phyloP scores from a whole-genome alignment of 768 basidiomycete genomes.

The Lentinula boryana region DNA sequence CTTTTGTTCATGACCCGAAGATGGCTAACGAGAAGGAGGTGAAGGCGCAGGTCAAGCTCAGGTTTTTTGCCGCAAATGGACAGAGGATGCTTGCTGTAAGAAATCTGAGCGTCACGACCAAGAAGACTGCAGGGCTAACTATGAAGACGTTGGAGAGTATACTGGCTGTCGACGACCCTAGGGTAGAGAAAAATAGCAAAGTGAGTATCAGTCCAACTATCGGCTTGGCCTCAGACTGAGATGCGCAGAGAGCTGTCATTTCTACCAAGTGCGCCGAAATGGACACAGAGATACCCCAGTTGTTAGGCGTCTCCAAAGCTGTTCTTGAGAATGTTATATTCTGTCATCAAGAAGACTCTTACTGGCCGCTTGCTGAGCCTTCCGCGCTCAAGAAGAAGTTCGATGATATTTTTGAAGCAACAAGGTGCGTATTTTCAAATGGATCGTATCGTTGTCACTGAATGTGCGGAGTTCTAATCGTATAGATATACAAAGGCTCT shows the following conservation, averaged over 20 bases:
- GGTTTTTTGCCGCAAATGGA: slow-evolving; percentile 89
- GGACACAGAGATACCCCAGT: slow-evolving; percentile 87
- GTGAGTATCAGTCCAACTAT: slow-evolving; percentile 33
- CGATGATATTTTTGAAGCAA: slow-evolving; percentile 99
- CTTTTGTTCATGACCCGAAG: slow-evolving; percentile 97
- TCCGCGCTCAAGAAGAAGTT: slow-evolving; percentile 95
- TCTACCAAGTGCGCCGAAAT: slow-evolving; percentile 98
- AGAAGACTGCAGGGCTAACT: slow-evolving; percentile 81
- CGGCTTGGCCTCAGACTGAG: background rate
- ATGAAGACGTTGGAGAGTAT: slow-evolving; percentile 99
- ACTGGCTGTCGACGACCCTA: slow-evolving; percentile 64
- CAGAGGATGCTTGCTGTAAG: slow-evolving; percentile 85
- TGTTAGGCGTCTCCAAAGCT: slow-evolving; percentile 95
- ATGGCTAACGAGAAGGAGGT: slow-evolving; percentile 99
- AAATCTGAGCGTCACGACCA: slow-evolving; percentile 87
- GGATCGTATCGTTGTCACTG: background rate
- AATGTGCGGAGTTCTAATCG: background rate
- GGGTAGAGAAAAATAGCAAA: slow-evolving; percentile 67
- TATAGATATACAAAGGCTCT: slow-evolving; percentile 93
- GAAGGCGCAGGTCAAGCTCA: slow-evolving; percentile 94
- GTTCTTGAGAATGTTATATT: slow-evolving; percentile 99
- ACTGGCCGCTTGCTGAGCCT: slow-evolving; percentile 95
- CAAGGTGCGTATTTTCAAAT: slow-evolving; percentile 51
- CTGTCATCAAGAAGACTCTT: slow-evolving; percentile 98
- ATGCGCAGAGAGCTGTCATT: slow-evolving; percentile 69